Evolutionary conservation across 1,284 basidiomycete genomes (phyloP).

Genomic region (Ustilago trichophora): DNA sequence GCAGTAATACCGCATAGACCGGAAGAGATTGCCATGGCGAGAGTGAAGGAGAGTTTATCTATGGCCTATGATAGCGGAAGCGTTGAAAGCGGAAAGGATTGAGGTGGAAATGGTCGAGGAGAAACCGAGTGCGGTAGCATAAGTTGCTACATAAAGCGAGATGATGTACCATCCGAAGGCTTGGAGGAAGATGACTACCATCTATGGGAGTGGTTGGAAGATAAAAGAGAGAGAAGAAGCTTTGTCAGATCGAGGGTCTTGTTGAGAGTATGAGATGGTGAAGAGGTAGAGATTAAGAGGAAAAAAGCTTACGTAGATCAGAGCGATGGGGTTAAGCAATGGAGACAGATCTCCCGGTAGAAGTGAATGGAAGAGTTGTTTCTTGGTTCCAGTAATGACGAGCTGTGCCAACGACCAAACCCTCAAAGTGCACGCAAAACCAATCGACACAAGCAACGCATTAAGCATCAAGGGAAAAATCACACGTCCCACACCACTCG

Average conservation of each 20-base stretch:
- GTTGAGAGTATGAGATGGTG: too few relatives aligned
- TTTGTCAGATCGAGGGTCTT: too few relatives aligned
- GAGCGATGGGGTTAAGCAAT: constrained; percentile 6
- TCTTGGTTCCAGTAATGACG: constrained; percentile 14
- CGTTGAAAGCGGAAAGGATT: constrained; percentile 57
- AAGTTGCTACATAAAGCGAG: constrained; percentile 50
- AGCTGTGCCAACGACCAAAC: constrained; percentile 33
- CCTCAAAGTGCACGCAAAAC: constrained; percentile 52
- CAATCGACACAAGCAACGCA: constrained; percentile 28
- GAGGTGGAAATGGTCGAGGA: constrained; percentile 38
- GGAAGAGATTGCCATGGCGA: constrained; percentile 40
- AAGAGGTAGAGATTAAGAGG: not conserved
- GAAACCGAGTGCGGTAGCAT: constrained; percentile 42
- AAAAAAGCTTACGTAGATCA: constrained; percentile 13
- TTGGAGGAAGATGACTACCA: constrained; percentile 36
- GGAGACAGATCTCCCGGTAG: constrained; percentile 12
- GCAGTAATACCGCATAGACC: constrained; percentile 27
- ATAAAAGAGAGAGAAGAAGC: too few relatives aligned
- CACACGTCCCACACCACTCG: constrained; percentile 46
- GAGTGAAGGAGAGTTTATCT: constrained; percentile 32
- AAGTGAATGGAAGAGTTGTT: constrained; percentile 1
- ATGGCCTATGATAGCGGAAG: constrained; percentile 47
- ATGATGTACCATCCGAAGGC: constrained; percentile 47
- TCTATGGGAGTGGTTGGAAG: too few relatives aligned
- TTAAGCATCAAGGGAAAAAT: constrained; percentile 44